These are phyloP conservation scores for Phialophora tarda DNA, from an alignment of 2,329 filamentous ascomycete genomes.

Conservation along the genomic window DNA sequence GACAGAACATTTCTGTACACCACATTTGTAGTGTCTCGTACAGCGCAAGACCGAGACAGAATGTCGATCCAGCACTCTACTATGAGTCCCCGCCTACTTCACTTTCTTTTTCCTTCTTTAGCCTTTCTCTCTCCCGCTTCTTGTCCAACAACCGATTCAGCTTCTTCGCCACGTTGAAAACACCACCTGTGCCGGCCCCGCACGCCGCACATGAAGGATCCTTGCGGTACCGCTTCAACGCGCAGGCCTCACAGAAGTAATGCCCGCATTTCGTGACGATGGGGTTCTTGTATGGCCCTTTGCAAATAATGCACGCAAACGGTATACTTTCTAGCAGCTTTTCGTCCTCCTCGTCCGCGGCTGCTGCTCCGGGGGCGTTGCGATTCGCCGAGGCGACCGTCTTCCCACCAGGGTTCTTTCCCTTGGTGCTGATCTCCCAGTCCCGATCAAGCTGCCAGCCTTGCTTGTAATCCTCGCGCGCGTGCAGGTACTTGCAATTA, in stretches of 20 bases:
- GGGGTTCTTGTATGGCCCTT: slow-evolving; percentile 75
- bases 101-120: slow-evolving; percentile 60
- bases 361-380: slow-evolving; percentile 44
- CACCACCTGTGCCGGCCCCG: slow-evolving; percentile 80
- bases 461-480: slow-evolving; percentile 72
- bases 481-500: slow-evolving; percentile 73
- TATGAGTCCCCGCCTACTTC: slow-evolving; percentile 60
- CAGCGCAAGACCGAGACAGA: not conserved
- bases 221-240: slow-evolving; percentile 82
- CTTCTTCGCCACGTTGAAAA: slow-evolving; percentile 87
- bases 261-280: slow-evolving; percentile 90
- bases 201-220: slow-evolving; percentile 87
- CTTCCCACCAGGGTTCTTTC: slow-evolving; percentile 56
- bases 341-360: slow-evolving; percentile 37
- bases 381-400: slow-evolving; percentile 56
- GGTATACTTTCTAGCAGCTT: slow-evolving; percentile 78
- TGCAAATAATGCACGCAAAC: slow-evolving; percentile 88
- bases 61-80: slow-evolving; percentile 29
- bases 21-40: not conserved
- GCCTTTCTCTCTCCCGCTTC: slow-evolving; percentile 63
- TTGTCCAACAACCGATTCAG: slow-evolving; percentile 78
- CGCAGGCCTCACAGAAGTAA: slow-evolving; percentile 93
- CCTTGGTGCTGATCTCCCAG: slow-evolving; percentile 83
- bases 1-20: not conserved
- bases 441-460: slow-evolving; percentile 95